Base-by-base conservation (phyloP, 306 rosid genomes). In the Rosa lucieae region DNA sequence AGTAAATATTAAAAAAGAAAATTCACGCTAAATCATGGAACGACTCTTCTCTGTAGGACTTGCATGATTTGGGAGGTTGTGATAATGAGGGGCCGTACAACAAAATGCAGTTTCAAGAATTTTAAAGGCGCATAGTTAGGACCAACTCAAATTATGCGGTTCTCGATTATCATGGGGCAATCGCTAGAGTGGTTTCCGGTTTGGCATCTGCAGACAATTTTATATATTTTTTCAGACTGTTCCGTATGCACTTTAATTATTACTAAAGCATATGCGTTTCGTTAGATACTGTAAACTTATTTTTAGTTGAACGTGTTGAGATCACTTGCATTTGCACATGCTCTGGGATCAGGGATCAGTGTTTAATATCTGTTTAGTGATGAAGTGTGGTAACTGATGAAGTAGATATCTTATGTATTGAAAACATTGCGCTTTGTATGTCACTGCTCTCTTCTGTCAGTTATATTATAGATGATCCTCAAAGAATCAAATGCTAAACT, bases 1-100 rank as follows among this genome's bases (percentile, higher is more conserved):
- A 79, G 83, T 72, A 70, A 79, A 55, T 69, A 65, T 79, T 82
- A 80, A 81, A 84, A n/a, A 75, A 62, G 79, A 86, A 65, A 65
- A 65, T 65, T 86, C 85, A 73, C 88, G 77, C 91, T 90, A 87
- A 90, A 92, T 85, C 91, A 59, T 87, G 82, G 78, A 84, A 82
- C 88, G 86, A 59, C 73, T 82, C 87, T 90, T 92, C 87, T 83
- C 68, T 89, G 97, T 94, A 94, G 98, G 98, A 85, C 82, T 85
- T 77, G 71, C 90, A 62, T 79, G 17, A 82, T 80, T 76, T 67
- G 87, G 85, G 87, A 88, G 83, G 88, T 85, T 87, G 75, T 78
- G 88, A 76, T 86, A 85, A 44, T 81, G 88, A 83, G 96, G 83
- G 89, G 82, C 83, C 67, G 87, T 83, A 81, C 85, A 67, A 82